Conservation (phyloP, 768 basidiomycete genomes). For the Russula abietina region DNA sequence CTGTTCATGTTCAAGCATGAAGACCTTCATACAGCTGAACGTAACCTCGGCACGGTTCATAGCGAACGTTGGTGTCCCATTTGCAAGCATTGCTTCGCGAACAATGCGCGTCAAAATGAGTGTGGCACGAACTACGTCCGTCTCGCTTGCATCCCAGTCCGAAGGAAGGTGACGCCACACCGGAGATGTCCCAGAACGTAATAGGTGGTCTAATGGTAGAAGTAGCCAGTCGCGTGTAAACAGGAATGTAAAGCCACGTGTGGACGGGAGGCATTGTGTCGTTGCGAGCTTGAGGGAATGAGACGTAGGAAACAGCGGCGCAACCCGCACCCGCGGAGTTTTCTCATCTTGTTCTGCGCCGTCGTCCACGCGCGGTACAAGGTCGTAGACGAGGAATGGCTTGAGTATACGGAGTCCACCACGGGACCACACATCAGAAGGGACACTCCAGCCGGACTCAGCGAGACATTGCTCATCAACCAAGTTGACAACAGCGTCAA, state of each 20-base stretch:
- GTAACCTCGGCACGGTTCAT: slow-evolving; percentile 52
- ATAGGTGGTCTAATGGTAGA: slow-evolving; percentile 65
- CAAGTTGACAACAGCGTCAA: slow-evolving; percentile 36
- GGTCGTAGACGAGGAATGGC: slow-evolving; percentile 53
- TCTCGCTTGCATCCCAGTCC: slow-evolving; percentile 74
- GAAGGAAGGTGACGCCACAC: slow-evolving; percentile 64
- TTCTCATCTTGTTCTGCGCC: not conserved
- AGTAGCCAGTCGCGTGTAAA: slow-evolving; percentile 60
- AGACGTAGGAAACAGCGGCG: slow-evolving; percentile 46
- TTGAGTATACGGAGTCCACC: slow-evolving; percentile 45
- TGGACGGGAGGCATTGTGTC: slow-evolving; percentile 44
- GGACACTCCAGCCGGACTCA: slow-evolving; percentile 35
- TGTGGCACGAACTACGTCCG: slow-evolving; percentile 65
- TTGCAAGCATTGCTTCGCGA: slow-evolving; percentile 40
- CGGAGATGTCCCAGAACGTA: slow-evolving; percentile 67
- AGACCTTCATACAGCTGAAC: slow-evolving; percentile 85
- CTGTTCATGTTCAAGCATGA: slow-evolving; percentile 94
- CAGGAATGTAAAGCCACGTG: slow-evolving; percentile 38
- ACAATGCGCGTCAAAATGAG: slow-evolving; percentile 54
- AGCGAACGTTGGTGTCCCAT: slow-evolving; percentile 38
- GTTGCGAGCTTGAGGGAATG: slow-evolving; percentile 51
- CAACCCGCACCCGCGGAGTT: slow-evolving; percentile 35
- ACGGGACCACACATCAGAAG: slow-evolving; percentile 43
- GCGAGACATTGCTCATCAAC: slow-evolving; percentile 41
- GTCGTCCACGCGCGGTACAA: slow-evolving; percentile 36